phyloP scores from a whole-genome alignment of 1,139 yeast species.

The Candida sojae region DNA sequence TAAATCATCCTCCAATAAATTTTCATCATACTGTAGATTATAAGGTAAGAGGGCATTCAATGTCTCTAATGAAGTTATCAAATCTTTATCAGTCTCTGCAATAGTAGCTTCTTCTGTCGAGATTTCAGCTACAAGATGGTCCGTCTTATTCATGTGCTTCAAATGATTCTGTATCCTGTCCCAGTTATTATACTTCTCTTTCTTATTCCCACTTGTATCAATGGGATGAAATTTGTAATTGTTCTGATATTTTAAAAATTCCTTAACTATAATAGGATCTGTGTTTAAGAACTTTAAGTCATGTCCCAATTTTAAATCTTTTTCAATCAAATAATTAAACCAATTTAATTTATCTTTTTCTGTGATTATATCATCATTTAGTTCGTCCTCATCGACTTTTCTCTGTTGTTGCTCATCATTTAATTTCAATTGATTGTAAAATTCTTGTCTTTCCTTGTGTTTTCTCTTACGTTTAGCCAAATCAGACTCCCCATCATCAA shows the following conservation, averaged over 20 bases:
- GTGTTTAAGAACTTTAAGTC: conserved; percentile 40
- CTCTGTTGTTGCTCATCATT: conserved; percentile 21
- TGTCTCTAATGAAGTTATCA: conserved; percentile 22
- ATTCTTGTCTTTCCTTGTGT: conserved; percentile 37
- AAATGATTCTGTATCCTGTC: conserved; percentile 25
- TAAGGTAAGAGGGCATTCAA: conserved; percentile 29
- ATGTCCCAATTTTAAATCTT: conserved; percentile 46
- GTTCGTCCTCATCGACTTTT: conserved; percentile 15
- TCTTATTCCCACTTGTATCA: conserved; percentile 16
- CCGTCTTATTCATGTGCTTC: conserved; percentile 27
- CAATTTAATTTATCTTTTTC: conserved; percentile 34
- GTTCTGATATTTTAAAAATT: conserved; percentile 28
- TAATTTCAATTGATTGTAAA: conserved; percentile 37
- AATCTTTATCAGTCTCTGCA: conserved; percentile 12
- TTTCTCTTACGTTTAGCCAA: conserved; percentile 26
- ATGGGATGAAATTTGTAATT: conserved; percentile 34
- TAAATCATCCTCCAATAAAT: conserved; percentile 26
- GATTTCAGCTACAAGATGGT: conserved; percentile 28
- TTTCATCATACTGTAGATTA: conserved; percentile 28
- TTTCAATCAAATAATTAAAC: conserved; percentile 46
- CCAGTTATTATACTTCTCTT: conserved; percentile 18
- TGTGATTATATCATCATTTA: conserved; percentile 30
- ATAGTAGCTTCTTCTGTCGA: conserved; percentile 3
- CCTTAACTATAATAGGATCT: conserved; percentile 23
- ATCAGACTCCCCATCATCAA: conserved; percentile 28